Evolutionary conservation across 2,329 filamentous ascomycete species (phyloP).

Genomic region (Fusarium sp.): DNA sequence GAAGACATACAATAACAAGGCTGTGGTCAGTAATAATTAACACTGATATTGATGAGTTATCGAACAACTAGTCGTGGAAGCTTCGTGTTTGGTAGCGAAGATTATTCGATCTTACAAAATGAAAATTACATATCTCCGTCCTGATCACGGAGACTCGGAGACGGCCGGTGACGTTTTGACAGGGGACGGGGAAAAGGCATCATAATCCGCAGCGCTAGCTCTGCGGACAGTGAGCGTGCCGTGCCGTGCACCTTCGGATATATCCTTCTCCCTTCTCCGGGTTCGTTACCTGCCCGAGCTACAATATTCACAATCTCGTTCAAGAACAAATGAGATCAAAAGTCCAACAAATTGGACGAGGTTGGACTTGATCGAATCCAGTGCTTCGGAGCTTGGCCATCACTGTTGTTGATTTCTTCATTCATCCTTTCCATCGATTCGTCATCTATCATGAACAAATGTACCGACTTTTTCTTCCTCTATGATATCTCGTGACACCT

Average conservation of each 20-base stretch:
- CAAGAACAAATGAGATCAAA: not conserved
- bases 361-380: not conserved
- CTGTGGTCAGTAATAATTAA: not conserved
- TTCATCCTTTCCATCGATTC: constrained; percentile 20
- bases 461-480: constrained; percentile 39
- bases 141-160: constrained; percentile 25
- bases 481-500: constrained; percentile 21
- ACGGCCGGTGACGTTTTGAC: constrained; percentile 28
- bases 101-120: too few species aligned
- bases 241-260: constrained; percentile 4
- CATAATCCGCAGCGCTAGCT: constrained; percentile 23
- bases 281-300: not conserved
- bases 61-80: too few species aligned
- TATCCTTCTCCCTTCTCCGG: constrained; percentile 10
- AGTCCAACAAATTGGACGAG: not conserved
- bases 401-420: constrained; percentile 16
- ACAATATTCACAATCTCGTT: not conserved
- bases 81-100: too few species aligned
- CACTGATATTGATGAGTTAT: too few species aligned
- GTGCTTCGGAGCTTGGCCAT: too few species aligned
- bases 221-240: constrained; percentile 4
- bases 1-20: not conserved
- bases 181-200: constrained; percentile 33
- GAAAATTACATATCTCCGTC: constrained; percentile 21
- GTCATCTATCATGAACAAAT: constrained; percentile 27